Evolutionary conservation across 148 eudicot species (phyloP).

Genomic region (Bassia scoparia): DNA sequence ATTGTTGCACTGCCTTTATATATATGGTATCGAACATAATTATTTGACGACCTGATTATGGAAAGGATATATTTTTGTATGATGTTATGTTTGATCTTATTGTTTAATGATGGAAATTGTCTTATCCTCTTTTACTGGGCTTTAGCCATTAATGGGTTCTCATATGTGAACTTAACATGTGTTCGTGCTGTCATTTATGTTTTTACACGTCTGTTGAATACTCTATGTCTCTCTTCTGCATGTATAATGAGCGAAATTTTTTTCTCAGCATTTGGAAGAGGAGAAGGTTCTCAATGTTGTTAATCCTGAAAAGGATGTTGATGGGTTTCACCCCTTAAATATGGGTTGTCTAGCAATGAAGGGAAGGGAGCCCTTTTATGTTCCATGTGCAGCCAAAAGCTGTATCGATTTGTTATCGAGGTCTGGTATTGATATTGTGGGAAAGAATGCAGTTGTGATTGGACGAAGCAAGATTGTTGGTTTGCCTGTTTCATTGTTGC

Average conservation of each 20-base stretch:
- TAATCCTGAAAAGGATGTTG: slow-evolving; percentile 52
- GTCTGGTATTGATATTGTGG: slow-evolving; percentile 38
- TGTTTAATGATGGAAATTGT: neutral
- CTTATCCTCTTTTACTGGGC: neutral
- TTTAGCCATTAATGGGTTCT: neutral
- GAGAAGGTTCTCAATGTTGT: slow-evolving; percentile 43
- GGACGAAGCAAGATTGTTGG: slow-evolving; percentile 57
- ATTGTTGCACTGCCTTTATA: neutral
- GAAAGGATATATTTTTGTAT: neutral
- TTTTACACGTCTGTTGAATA: neutral
- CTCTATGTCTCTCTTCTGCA: neutral
- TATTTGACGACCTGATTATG: neutral
- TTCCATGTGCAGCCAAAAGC: slow-evolving; percentile 54
- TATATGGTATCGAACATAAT: neutral
- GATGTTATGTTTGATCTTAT: neutral
- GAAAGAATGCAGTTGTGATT: slow-evolving; percentile 46
- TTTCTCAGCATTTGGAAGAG: slow-evolving; percentile 41
- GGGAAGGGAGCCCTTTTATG: slow-evolving; percentile 48
- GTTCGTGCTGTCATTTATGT: slow-evolving; percentile 1
- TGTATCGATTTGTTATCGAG: slow-evolving; percentile 45
- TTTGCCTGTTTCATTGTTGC: slow-evolving; percentile 46
- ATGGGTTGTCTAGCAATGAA: slow-evolving; percentile 55
- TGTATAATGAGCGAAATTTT: slow-evolving; percentile 22
- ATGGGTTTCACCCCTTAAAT: slow-evolving; percentile 54
- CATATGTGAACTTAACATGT: neutral